Conservation (phyloP, 2,329 filamentous ascomycete genomes). For the Neurospora crassa region DNA sequence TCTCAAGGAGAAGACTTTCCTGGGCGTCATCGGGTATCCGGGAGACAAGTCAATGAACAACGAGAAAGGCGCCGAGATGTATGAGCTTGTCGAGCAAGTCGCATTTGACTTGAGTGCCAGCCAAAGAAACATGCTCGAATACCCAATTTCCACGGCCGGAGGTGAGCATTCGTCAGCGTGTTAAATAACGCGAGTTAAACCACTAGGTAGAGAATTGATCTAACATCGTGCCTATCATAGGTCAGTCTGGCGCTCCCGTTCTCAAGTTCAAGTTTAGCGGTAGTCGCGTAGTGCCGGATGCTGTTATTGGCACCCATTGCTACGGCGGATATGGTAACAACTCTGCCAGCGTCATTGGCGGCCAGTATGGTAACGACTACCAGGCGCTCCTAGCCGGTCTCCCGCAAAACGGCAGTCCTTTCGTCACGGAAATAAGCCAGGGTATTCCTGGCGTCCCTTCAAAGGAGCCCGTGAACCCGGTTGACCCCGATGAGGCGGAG, state of each 20-base stretch:
- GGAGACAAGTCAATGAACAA: background rate
- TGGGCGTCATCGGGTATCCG: slow-evolving; percentile 27
- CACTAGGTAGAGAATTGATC: too few relatives aligned
- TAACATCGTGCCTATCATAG: background rate
- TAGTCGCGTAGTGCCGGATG: background rate
- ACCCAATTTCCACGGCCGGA: background rate
- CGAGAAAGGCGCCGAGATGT: background rate
- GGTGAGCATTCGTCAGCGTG: background rate
- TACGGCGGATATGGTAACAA: slow-evolving; percentile 17
- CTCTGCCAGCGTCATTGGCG: slow-evolving; percentile 19
- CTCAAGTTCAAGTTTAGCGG: background rate
- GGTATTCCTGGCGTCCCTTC: background rate
- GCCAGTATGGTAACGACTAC: slow-evolving; percentile 16
- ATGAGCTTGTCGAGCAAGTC: background rate
- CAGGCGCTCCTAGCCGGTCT: background rate
- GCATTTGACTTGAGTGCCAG: background rate
- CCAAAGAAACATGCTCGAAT: background rate
- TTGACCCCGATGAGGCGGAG: background rate
- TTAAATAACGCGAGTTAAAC: too few relatives aligned
- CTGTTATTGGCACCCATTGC: background rate
- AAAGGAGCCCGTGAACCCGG: too few relatives aligned
- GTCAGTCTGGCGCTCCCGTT: background rate
- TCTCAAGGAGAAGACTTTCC: background rate
- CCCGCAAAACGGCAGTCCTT: background rate
- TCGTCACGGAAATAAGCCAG: background rate